Evolutionary conservation across 371 early-diverging fungal genomes (phyloP).

Genomic region (Choanephora cucurbitarum): DNA sequence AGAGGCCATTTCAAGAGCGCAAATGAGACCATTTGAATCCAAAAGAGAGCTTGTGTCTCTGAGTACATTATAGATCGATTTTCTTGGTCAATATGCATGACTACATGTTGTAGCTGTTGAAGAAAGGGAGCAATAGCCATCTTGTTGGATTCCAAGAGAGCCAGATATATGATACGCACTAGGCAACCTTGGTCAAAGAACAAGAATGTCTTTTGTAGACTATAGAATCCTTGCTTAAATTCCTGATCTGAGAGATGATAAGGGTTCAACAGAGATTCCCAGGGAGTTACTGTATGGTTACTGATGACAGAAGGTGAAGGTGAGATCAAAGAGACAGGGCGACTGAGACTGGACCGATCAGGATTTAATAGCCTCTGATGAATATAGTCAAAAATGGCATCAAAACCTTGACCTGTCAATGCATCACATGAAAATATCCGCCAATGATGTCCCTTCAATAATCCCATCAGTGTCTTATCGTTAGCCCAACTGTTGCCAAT

Average conservation of each 20-base stretch:
- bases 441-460: slow-evolving; percentile 38
- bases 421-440: slow-evolving; percentile 36
- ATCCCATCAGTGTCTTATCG: slow-evolving; percentile 17
- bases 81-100: slow-evolving; percentile 1
- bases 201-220: slow-evolving; percentile 16
- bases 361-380: too few species aligned
- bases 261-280: slow-evolving; percentile 38
- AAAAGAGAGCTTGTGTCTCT: slow-evolving; percentile 42
- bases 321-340: not conserved
- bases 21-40: slow-evolving; percentile 48
- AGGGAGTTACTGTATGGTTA: slow-evolving; percentile 26
- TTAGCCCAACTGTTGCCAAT: slow-evolving; percentile 35
- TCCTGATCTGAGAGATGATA: slow-evolving; percentile 31
- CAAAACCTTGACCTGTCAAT: slow-evolving; percentile 26
- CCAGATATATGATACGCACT: slow-evolving; percentile 32
- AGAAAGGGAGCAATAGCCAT: not conserved
- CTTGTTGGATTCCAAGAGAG: slow-evolving; percentile 11
- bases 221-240: slow-evolving; percentile 28
- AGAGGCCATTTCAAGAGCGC: slow-evolving; percentile 34
- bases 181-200: slow-evolving; percentile 37
- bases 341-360: too few species aligned
- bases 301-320: not conserved
- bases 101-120: slow-evolving; percentile 1
- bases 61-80: slow-evolving; percentile 29
- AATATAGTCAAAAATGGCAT: slow-evolving; percentile 20